These are phyloP conservation scores for bread wheat (Triticum aestivum) DNA, from an alignment of 176 grass and related monocot species.

Conservation along the genomic window DNA sequence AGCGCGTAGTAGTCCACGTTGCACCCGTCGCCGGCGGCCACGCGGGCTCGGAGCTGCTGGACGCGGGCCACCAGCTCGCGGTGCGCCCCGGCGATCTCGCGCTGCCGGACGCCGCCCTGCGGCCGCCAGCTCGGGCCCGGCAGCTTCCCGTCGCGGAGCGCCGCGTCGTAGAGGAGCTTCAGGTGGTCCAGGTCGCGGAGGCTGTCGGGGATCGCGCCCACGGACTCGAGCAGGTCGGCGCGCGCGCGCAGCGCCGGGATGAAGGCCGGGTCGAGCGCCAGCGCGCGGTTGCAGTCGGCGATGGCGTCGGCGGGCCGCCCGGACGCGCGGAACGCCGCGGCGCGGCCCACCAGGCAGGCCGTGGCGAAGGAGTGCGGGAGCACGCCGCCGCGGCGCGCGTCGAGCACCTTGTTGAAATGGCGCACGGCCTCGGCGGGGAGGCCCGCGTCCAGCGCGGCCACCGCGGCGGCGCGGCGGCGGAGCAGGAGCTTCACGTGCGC, in stretches of 20 bases:
- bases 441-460: conserved; percentile 68
- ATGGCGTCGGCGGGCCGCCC: conserved; percentile 66
- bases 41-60: conserved; percentile 56
- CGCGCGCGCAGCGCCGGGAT: conserved; percentile 89
- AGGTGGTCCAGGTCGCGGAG: conserved; percentile 93
- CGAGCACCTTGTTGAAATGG: conserved; percentile 84
- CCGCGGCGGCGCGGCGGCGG: conserved; percentile 66
- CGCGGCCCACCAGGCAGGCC: conserved; percentile 74
- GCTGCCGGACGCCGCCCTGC: conserved; percentile 56
- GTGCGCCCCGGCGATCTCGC: conserved; percentile 66
- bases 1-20: conserved; percentile 75
- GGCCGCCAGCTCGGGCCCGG: conserved; percentile 54
- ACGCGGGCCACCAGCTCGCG: conserved; percentile 55
- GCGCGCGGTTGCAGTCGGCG: conserved; percentile 87
- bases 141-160: conserved; percentile 82
- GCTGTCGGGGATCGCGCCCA: conserved; percentile 56
- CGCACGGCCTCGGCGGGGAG: conserved; percentile 68
- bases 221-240: conserved; percentile 61
- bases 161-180: conserved; percentile 88
- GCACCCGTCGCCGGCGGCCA: conserved; percentile 50
- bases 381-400: conserved; percentile 69
- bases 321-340: conserved; percentile 55
- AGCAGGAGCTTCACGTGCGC: conserved; percentile 80
- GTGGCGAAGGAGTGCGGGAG: conserved; percentile 78
- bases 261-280: conserved; percentile 77